phyloP scores from a whole-genome alignment of 148 eudicot species.

The Nyssa sinensis region DNA sequence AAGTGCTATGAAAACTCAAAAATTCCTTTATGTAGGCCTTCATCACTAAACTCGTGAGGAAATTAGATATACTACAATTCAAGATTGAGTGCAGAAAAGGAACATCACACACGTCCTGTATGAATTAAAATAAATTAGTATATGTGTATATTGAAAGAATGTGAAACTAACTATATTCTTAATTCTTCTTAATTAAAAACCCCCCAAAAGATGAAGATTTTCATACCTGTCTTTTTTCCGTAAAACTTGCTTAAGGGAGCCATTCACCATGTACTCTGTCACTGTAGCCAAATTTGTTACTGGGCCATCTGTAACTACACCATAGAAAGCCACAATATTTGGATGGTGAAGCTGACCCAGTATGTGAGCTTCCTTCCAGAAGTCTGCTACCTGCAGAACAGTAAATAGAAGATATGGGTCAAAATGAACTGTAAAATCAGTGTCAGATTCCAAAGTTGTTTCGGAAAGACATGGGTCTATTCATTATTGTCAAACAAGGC shows the following conservation, averaged over 20 bases:
- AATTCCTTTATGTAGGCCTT: no score
- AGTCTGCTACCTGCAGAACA: constrained; percentile 34
- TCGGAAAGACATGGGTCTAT: no score
- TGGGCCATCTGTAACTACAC: constrained; percentile 45
- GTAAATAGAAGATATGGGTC: no score
- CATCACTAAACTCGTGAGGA: no score
- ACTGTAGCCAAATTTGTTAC: constrained; percentile 40
- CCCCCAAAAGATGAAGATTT: not conserved
- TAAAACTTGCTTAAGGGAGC: constrained; percentile 46
- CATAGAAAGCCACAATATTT: constrained; percentile 42
- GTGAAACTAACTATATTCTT: not conserved
- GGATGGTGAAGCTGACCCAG: constrained; percentile 47
- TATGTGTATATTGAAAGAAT: not conserved
- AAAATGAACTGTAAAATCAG: no score
- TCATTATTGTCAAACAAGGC: no score
- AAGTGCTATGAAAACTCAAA: no score
- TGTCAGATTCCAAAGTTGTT: no score
- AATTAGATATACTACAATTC: no score
- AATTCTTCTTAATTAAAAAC: not conserved
- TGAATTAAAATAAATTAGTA: not conserved
- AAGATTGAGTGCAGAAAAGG: not conserved
- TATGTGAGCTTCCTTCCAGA: constrained; percentile 54
- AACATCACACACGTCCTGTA: not conserved
- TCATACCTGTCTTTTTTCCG: constrained; percentile 40
- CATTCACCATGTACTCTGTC: constrained; percentile 47